Conservation (phyloP, 2,329 filamentous ascomycete species). For the Xylaria sp. region DNA sequence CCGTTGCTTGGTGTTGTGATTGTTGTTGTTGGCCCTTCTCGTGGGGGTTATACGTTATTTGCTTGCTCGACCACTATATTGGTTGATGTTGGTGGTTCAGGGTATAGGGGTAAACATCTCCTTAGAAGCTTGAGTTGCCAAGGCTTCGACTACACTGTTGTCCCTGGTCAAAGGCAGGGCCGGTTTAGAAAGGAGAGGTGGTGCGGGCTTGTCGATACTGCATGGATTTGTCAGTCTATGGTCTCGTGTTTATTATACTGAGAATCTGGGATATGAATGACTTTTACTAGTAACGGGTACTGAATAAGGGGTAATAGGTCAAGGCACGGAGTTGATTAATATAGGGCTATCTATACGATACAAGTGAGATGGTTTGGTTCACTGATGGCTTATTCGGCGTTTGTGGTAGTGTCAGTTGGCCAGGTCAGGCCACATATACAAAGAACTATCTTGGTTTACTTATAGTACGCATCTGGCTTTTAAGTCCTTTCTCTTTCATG, state of each 20-base stretch:
- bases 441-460: too few relatives aligned
- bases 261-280: background rate
- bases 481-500: too few relatives aligned
- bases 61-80: background rate
- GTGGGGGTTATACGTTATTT: background rate
- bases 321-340: too few relatives aligned
- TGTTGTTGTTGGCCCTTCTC: background rate
- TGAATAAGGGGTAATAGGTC: background rate
- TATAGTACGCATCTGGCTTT: too few relatives aligned
- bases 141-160: background rate
- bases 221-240: background rate
- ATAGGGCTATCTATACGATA: too few relatives aligned
- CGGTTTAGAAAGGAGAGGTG: background rate
- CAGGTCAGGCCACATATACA: too few relatives aligned
- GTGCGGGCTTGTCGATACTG: background rate
- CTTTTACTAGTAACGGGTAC: background rate
- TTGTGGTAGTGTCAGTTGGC: background rate
- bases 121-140: background rate
- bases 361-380: background rate
- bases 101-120: background rate
- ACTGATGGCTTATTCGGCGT: background rate
- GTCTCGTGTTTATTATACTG: background rate
- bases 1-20: background rate
- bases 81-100: background rate
- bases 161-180: background rate